Evolutionary conservation across 371 early-diverging fungal species (phyloP).

Genomic region (Actinomortierella ambigua): DNA sequence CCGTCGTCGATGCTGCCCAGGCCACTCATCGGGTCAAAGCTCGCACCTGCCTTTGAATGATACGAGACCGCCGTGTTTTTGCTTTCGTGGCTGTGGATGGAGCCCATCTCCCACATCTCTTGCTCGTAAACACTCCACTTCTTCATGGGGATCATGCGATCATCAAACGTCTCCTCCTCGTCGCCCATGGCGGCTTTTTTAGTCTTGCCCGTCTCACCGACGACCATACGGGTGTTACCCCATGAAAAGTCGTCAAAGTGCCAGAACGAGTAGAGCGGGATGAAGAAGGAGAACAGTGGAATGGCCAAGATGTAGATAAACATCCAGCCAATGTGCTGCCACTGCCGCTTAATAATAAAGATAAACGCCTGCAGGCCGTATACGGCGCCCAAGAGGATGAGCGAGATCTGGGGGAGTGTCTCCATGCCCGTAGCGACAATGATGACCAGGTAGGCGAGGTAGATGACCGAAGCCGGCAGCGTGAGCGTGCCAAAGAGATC

Average conservation of each 20-base stretch:
- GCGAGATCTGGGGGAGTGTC: conserved; percentile 60
- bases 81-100: conserved; percentile 36
- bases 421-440: conserved; percentile 61
- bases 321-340: conserved; percentile 85
- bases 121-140: conserved; percentile 76
- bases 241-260: conserved; percentile 92
- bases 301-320: conserved; percentile 76
- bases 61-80: conserved; percentile 26
- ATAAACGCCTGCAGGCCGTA: conserved; percentile 56
- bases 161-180: conserved; percentile 73
- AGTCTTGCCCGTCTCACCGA: conserved; percentile 67
- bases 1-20: no score
- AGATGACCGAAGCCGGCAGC: conserved; percentile 91
- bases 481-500: conserved; percentile 93
- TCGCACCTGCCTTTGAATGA: conserved; percentile 12
- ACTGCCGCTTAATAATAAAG: conserved; percentile 54
- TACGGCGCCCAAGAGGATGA: conserved; percentile 61
- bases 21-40: background rate
- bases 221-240: conserved; percentile 83
- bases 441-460: conserved; percentile 76
- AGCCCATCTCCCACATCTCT: conserved; percentile 53
- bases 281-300: conserved; percentile 67
- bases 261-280: conserved; percentile 88
- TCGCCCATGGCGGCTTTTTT: conserved; percentile 54
- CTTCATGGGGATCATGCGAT: conserved; percentile 63